Base-by-base conservation (phyloP, 2,329 filamentous ascomycete genomes). In the Aspergillus hiratsukae region DNA sequence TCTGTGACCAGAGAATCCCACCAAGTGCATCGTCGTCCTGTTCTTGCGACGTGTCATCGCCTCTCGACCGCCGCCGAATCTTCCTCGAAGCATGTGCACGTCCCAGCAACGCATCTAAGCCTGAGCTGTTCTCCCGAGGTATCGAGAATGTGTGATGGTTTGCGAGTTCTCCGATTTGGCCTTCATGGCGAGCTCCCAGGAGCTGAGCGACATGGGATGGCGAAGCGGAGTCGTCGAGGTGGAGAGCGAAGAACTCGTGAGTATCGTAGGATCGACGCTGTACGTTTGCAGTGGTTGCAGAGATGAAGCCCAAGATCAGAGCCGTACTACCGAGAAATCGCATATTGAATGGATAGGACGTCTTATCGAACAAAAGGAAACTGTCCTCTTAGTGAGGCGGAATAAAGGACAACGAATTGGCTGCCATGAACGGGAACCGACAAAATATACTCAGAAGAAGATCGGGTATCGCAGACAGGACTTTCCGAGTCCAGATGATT, bases 211-310 rank as follows among this genome's bases (percentile, higher is more conserved):
- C 80, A 23, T 72, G 64, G 43, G 87, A 80, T 17, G 91, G 91
- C 14, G 85, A 80, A 6, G 83, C 80, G 40, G 82, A 79, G 11
- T 83, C 77, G 57, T 88, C 84, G 67, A 99, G 83, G 63, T 97
- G 89, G 49, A 99, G 81, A 61, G 95, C 91, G 72, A 97, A 97
- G 77, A 96, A 97, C 74, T 99, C 93, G 75, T 91, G 85, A 41
- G 83, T 81, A 51, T 88, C 83, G 79, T 95, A 90, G 69, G 94
- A 83, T 65, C 89, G 87, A 60, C 81, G 77, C 51, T 80, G 77
- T 48, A 84, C 72, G 48, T 79, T 72, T 29, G 81, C 78, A 56
- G 78, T 75, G 58, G 79, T 69, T 27, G 75, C 62, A 73, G 67
- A 81, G 58, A 81, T 53, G 21, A 75, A 58, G 52, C 66, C 63